These are phyloP conservation scores for Scutellaria galericulata DNA, from an alignment of 257 asterid genomes.

Conservation along the genomic window DNA sequence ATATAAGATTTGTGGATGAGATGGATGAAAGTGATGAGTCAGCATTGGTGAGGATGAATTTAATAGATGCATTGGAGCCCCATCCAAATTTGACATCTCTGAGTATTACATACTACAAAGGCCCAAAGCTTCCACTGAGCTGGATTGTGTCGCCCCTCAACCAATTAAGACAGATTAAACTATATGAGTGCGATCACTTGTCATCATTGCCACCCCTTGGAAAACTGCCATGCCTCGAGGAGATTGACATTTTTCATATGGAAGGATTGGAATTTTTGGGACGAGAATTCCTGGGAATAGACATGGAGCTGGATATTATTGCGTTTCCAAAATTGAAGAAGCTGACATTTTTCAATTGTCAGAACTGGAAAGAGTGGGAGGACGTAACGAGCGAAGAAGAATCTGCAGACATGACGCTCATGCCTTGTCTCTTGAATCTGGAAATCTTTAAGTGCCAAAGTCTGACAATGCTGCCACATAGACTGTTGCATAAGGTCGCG, in stretches of 20 bases:
- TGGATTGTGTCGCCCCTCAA: background rate
- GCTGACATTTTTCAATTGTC: slow-evolving; percentile 21
- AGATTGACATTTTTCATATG: no score
- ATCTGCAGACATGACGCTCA: background rate
- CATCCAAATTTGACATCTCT: slow-evolving; percentile 25
- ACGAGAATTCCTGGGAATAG: slow-evolving; percentile 36
- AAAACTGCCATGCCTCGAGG: no score
- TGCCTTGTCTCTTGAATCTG: slow-evolving; percentile 32
- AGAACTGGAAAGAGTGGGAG: slow-evolving; percentile 41
- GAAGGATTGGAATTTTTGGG: slow-evolving; percentile 4
- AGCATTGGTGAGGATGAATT: background rate
- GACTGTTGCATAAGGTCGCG: slow-evolving; percentile 25
- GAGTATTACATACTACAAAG: background rate
- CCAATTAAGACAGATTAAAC: no score
- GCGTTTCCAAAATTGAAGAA: slow-evolving; percentile 39
- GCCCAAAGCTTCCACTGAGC: background rate
- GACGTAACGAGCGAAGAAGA: slow-evolving; percentile 30
- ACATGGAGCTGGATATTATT: background rate
- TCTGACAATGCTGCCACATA: slow-evolving; percentile 10
- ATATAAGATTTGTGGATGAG: background rate
- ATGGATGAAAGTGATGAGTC: background rate
- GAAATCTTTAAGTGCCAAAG: background rate
- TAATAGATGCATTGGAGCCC: slow-evolving; percentile 33
- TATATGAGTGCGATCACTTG: no score
- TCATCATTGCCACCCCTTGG: no score